A percentile compares a stretch with the other conserved stretches of the same genome.
Conservation (phyloP, 805 yeast genomes). For the Candida loeiensis region DNA sequence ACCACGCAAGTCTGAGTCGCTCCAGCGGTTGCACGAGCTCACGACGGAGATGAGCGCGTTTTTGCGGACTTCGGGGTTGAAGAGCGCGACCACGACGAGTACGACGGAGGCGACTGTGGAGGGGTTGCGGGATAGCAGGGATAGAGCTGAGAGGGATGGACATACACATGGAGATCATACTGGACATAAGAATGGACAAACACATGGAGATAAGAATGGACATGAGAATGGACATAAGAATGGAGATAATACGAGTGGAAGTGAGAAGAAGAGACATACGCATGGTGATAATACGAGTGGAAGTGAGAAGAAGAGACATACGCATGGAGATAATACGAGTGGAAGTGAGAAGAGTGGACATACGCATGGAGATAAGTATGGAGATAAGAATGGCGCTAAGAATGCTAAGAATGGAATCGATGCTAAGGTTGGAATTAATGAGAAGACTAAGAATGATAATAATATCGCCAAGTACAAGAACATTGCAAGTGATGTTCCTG, state of each 20-base stretch:
- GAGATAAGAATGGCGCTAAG: neutral
- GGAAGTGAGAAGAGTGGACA: no score
- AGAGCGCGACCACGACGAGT: slow-evolving; percentile 22
- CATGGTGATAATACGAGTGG: neutral
- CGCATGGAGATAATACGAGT: no score
- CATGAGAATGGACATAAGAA: neutral
- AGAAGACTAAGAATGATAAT: neutral
- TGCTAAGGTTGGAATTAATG: neutral
- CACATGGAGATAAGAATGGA: neutral
- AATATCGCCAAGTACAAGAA: no score
- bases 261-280: neutral
- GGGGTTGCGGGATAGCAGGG: neutral
- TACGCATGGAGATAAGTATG: neutral
- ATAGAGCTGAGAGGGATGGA: neutral
- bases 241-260: neutral
- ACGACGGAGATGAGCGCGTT: slow-evolving; percentile 18
- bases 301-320: neutral
- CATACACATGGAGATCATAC: no score
- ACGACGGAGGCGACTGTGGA: slow-evolving; percentile 9
- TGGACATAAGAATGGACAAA: no score
- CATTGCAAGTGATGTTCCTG: no score
- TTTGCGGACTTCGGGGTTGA: slow-evolving; percentile 14
- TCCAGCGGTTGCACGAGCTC: slow-evolving; percentile 29
- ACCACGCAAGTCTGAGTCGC: slow-evolving; percentile 28
- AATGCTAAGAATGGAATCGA: neutral